These are phyloP conservation scores for Cinchona pubescens DNA, from an alignment of 257 asterid genomes.

Conservation along the genomic window DNA sequence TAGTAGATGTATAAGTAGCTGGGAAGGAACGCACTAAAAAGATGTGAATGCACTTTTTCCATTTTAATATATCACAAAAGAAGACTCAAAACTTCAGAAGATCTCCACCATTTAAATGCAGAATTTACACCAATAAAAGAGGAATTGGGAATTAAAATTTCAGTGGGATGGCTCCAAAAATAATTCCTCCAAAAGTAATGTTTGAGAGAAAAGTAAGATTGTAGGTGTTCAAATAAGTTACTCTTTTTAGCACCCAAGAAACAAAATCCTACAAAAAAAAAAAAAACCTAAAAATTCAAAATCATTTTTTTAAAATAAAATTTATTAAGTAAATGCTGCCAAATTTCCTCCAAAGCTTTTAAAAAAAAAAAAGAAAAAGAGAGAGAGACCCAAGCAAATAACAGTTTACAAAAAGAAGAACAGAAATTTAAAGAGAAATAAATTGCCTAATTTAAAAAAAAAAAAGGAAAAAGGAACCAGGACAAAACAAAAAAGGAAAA, in stretches of 20 bases:
- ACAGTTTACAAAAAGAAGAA: not conserved
- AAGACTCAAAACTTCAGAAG: not conserved
- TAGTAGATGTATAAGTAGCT: not conserved
- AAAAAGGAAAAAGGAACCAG: constrained; percentile 4
- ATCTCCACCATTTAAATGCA: not conserved
- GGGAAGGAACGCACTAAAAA: no score
- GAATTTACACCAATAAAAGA: not conserved
- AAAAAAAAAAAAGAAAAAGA: no score
- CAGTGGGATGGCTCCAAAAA: not conserved
- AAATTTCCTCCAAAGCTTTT: not conserved
- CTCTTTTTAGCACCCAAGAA: not conserved
- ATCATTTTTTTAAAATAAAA: not conserved
- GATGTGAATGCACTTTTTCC: not conserved
- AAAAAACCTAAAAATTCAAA: no score
- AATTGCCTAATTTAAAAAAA: not conserved
- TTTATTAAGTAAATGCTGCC: not conserved
- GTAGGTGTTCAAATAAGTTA: not conserved
- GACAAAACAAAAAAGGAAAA: constrained; percentile 16
- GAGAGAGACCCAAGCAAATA: not conserved
- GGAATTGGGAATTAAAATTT: not conserved
- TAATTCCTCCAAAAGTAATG: no score
- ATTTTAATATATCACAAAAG: not conserved
- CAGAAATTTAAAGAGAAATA: not conserved
- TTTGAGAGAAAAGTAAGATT: not conserved
- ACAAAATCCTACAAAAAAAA: no score